Evolutionary conservation across 805 yeast genomes (phyloP).

Genomic region (Lachancea meyersii): DNA sequence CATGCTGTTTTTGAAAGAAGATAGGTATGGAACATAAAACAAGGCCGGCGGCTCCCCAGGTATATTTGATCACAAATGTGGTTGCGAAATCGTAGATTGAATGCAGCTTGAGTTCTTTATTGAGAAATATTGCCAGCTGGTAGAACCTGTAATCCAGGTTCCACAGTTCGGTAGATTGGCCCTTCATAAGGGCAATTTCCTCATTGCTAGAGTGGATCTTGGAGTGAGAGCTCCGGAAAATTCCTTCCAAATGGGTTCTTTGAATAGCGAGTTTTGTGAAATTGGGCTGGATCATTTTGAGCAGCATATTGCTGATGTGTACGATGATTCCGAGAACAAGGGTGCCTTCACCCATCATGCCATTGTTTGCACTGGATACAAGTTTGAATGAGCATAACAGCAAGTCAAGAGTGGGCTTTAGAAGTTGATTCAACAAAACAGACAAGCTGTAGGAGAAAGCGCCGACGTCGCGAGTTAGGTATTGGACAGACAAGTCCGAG

Average conservation of each 20-base stretch:
- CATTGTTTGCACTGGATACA: constrained; percentile 39
- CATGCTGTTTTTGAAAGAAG: constrained; percentile 45
- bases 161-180: constrained; percentile 73
- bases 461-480: constrained; percentile 67
- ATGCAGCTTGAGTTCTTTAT: constrained; percentile 67
- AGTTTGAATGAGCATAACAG: constrained; percentile 74
- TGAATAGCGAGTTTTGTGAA: constrained; percentile 74
- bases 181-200: constrained; percentile 80
- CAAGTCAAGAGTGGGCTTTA: constrained; percentile 78
- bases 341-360: constrained; percentile 62
- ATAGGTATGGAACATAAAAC: constrained; percentile 84
- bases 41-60: constrained; percentile 95
- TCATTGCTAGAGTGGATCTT: constrained; percentile 73
- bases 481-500: constrained; percentile 12
- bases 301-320: constrained; percentile 66
- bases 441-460: constrained; percentile 68
- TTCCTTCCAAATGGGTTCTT: constrained; percentile 76
- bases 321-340: constrained; percentile 72
- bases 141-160: constrained; percentile 74
- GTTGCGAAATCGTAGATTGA: constrained; percentile 80
- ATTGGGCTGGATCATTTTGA: constrained; percentile 80
- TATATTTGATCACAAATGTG: constrained; percentile 81
- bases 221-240: constrained; percentile 75
- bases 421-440: constrained; percentile 69
- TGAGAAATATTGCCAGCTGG: constrained; percentile 69